Percentiles rank a stretch among this genome's conserved stretches.
Evolutionary conservation across 2,329 filamentous ascomycete species (phyloP).

Genomic region (Annulohypoxylon truncatum): DNA sequence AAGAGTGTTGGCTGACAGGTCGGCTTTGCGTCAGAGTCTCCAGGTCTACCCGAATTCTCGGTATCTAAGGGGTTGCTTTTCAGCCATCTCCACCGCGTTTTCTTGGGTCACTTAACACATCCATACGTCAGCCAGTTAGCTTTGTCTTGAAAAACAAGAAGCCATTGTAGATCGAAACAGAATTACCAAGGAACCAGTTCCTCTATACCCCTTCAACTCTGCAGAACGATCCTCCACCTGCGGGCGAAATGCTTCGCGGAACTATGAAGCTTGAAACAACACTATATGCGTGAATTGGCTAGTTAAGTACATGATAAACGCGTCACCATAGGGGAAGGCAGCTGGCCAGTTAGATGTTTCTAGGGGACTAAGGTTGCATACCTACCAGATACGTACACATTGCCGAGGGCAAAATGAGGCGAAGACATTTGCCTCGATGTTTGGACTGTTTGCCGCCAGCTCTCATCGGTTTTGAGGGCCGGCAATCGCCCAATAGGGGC

Average conservation of each 20-base stretch:
- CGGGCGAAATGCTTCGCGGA: not conserved
- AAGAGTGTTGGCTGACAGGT: not conserved
- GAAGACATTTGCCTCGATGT: not conserved
- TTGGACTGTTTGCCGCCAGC: not conserved
- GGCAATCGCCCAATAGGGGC: slow-evolving; percentile 5
- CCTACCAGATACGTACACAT: not conserved
- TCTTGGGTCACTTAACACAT: not conserved
- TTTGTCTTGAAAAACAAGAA: not conserved
- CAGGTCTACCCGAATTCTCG: slow-evolving; percentile 10
- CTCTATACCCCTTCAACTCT: not conserved
- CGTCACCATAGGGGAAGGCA: slow-evolving; percentile 8
- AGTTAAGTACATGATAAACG: not conserved
- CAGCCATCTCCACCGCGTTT: not conserved
- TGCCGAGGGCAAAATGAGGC: slow-evolving; percentile 8
- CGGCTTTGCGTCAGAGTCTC: slow-evolving; percentile 18
- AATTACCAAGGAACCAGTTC: not conserved
- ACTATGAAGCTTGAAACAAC: slow-evolving; percentile 2
- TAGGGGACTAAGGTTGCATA: slow-evolving; percentile 22
- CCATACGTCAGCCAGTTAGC: slow-evolving; percentile 8
- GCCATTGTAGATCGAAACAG: not conserved
- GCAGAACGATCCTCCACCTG: not conserved
- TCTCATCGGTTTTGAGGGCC: slow-evolving; percentile 2
- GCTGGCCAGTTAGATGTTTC: slow-evolving; percentile 12
- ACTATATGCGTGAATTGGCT: slow-evolving; percentile 14
- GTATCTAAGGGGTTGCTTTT: not conserved